Percentiles rank a stretch among this genome's conserved stretches.
phyloP scores from a whole-genome alignment of 495 filamentous ascomycete genomes.

The Achaetomiella virescens region DNA sequence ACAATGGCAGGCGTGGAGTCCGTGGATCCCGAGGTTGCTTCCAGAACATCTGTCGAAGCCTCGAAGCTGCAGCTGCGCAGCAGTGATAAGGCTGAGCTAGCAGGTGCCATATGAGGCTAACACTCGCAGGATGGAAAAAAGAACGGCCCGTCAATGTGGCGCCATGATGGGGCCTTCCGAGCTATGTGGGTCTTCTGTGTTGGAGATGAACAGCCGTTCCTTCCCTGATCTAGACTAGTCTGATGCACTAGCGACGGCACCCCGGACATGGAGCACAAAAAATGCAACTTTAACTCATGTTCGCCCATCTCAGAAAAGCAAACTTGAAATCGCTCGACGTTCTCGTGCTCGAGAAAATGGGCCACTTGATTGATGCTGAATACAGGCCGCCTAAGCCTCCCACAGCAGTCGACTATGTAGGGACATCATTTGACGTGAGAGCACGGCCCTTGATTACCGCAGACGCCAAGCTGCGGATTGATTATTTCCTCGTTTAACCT shows the following conservation, averaged over 20 bases:
- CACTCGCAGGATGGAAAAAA: constrained; percentile 1
- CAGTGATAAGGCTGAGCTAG: constrained; percentile 28
- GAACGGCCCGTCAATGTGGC: constrained; percentile 2
- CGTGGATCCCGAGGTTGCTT: constrained; percentile 5
- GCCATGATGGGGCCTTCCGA: background rate
- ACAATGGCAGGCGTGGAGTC: background rate
- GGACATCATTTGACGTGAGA: constrained; percentile 1
- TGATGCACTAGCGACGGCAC: background rate
- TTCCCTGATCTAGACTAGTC: background rate
- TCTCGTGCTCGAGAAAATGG: too few relatives aligned
- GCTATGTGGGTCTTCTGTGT: background rate
- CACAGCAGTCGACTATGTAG: too few relatives aligned
- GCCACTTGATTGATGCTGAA: background rate
- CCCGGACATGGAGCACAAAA: too few relatives aligned
- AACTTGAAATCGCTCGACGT: too few relatives aligned
- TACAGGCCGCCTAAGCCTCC: background rate
- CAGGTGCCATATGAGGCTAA: constrained; percentile 17
- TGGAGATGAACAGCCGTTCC: background rate
- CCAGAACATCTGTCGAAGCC: constrained; percentile 21
- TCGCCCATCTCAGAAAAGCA: too few relatives aligned
- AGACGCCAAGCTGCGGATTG: background rate
- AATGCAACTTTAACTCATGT: too few relatives aligned
- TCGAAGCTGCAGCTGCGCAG: constrained; percentile 19
- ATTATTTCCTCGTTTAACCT: constrained; percentile 1
- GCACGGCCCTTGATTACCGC: background rate